Conservation (phyloP, 495 filamentous ascomycete species). For the Tricharina praecox region DNA sequence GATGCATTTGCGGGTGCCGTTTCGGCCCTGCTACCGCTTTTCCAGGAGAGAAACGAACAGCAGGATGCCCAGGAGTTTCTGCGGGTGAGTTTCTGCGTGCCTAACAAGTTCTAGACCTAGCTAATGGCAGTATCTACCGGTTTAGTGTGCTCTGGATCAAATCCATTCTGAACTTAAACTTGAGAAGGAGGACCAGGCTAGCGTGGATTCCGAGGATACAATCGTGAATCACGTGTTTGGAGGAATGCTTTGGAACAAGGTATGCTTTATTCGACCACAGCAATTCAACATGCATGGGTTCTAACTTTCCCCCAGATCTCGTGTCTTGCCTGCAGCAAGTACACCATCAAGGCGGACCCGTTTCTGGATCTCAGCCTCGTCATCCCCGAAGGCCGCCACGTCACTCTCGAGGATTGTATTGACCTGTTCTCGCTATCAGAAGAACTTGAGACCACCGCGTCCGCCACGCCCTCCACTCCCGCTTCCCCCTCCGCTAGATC, state of each 20-base stretch:
- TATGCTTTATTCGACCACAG: slow-evolving; percentile 2
- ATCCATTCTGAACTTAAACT: no score
- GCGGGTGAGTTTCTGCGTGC: slow-evolving; percentile 10
- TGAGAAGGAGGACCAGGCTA: no score
- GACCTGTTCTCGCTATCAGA: slow-evolving; percentile 24
- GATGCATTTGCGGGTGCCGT: slow-evolving; percentile 24
- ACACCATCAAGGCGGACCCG: slow-evolving; percentile 23
- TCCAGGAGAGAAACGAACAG: slow-evolving; percentile 23
- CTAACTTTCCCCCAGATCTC: no score
- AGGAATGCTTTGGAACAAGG: slow-evolving; percentile 24
- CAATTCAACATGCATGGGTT: no score
- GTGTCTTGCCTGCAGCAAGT: slow-evolving; percentile 18
- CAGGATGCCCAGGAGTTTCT: slow-evolving; percentile 25
- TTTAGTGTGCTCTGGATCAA: slow-evolving; percentile 21
- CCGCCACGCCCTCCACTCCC: slow-evolving; percentile 16
- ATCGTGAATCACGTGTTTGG: slow-evolving; percentile 22
- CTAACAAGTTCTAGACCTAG: no score
- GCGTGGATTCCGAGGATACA: slow-evolving; percentile 14
- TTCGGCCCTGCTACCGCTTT: slow-evolving; percentile 19
- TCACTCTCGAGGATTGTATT: slow-evolving; percentile 22
- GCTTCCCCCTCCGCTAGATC: slow-evolving; percentile 8
- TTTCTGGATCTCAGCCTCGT: slow-evolving; percentile 23
- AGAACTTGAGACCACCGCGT: slow-evolving; percentile 20
- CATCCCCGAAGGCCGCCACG: slow-evolving; percentile 18
- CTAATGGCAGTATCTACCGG: no score